Conservation (phyloP, 2,329 filamentous ascomycete genomes). For the Cytospora schulzeri region DNA sequence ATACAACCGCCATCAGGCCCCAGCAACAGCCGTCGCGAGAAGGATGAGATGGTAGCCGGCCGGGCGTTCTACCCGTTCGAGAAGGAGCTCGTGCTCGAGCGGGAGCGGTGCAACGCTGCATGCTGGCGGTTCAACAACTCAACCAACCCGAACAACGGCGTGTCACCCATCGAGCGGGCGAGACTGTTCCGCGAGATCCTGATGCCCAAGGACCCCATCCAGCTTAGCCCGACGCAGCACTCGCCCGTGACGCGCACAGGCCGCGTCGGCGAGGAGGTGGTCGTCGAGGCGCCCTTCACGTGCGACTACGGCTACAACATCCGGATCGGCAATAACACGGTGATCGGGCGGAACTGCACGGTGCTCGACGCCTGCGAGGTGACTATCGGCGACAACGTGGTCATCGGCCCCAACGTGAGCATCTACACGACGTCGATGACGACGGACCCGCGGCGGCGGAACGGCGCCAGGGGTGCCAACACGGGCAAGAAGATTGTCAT, state of each 20-base stretch:
- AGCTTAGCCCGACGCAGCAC: slow-evolving; percentile 57
- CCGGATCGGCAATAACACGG: slow-evolving; percentile 79
- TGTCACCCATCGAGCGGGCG: slow-evolving; percentile 68
- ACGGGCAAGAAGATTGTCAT: slow-evolving; percentile 74
- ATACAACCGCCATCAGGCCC: slow-evolving; percentile 37
- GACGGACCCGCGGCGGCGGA: slow-evolving; percentile 71
- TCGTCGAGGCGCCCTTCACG: slow-evolving; percentile 84
- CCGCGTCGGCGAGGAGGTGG: slow-evolving; percentile 71
- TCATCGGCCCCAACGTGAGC: slow-evolving; percentile 82
- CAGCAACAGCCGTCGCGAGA: slow-evolving; percentile 60
- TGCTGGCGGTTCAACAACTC: slow-evolving; percentile 87
- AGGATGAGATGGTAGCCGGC: slow-evolving; percentile 86
- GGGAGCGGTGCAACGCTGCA: slow-evolving; percentile 79
- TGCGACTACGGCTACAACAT: slow-evolving; percentile 96
- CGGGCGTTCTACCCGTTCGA: slow-evolving; percentile 80
- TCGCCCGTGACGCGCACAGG: slow-evolving; percentile 58
- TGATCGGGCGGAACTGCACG: slow-evolving; percentile 80
- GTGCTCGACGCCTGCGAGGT: slow-evolving; percentile 87
- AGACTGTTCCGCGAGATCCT: slow-evolving; percentile 74
- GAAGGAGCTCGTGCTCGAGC: slow-evolving; percentile 76
- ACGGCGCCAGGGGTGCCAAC: slow-evolving; percentile 73
- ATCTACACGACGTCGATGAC: slow-evolving; percentile 77
- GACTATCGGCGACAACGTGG: slow-evolving; percentile 74
- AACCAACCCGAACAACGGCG: slow-evolving; percentile 71
- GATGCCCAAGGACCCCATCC: slow-evolving; percentile 60